Base-by-base conservation (phyloP, 208 protist species). In the Wallacemonas sp. region DNA sequence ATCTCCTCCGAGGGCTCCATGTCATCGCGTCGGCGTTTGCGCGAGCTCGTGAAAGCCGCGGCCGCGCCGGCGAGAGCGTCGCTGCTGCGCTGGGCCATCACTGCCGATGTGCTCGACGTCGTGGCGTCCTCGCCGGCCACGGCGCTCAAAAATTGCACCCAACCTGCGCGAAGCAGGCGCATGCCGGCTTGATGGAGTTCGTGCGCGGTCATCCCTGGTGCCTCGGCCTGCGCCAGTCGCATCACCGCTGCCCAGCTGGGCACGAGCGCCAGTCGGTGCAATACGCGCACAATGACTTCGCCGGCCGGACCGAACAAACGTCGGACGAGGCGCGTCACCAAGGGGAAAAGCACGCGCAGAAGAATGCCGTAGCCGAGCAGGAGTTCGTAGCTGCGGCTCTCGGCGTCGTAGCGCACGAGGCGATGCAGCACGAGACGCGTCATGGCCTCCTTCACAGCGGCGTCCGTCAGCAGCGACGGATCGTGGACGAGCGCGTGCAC, bases 361-460 rank as follows among this genome's bases (percentile, higher is more conserved):
- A 93, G 68, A 25, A 93, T 46, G 31, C 73, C 84, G 57, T 76
- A 77, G 25, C 87, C 84, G 36, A 84, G 62, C 25, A 73, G 57
- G 28, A 93, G 52, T 26, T 70, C 62, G 59, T 93, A 93, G 1
- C 74, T 73, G 62, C 74, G 70, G 38, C n/a, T 52, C 18, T 45
- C 32, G 4, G 70, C 29, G 52, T 84, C 77, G 3, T 57, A 61
- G 28, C 61, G 61, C 29, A 90, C 72, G 36, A 91, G 71, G 50
- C 89, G 89, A 65, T 94, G 89, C 41, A 91, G 70, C 29, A 92
- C 67, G 4, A 94, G 83, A 4, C 82, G 85, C 64, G 82, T 69
- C 57, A 94, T 65, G 32, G 89, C 42, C 64, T 94, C 83, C 65
- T 86, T 89, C 44, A 94, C 71, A 5, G 89, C 81, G 16, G 74